Evolutionary conservation across 805 yeast genomes (phyloP).

Genomic region (Kazachstania africana): DNA sequence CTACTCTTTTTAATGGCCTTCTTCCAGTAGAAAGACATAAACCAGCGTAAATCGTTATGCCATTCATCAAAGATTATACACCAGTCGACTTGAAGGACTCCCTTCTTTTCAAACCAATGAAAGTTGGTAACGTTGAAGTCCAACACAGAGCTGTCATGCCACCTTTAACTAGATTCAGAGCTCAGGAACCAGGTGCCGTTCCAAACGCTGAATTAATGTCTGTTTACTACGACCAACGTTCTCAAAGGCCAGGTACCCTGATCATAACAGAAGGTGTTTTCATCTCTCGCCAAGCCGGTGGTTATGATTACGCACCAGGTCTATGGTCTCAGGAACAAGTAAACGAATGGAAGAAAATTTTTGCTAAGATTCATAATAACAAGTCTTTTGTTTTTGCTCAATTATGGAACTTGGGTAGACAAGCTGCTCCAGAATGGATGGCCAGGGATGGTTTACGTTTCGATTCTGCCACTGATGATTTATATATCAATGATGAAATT

Average conservation of each 20-base stretch:
- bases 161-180: conserved; percentile 34
- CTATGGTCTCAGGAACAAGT: conserved; percentile 35
- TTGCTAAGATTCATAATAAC: conserved; percentile 38
- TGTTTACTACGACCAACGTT: conserved; percentile 44
- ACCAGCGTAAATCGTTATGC: too few species aligned
- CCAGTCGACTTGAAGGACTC: conserved; percentile 11
- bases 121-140: conserved; percentile 28
- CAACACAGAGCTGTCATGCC: conserved; percentile 30
- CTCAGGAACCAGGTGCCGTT: conserved; percentile 24
- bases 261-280: conserved; percentile 47
- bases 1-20: too few species aligned
- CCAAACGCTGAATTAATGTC: conserved; percentile 32
- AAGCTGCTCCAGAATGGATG: conserved; percentile 27
- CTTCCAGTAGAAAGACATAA: too few species aligned
- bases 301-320: conserved; percentile 35
- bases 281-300: conserved; percentile 30
- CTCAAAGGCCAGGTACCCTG: conserved; percentile 44
- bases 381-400: conserved; percentile 35
- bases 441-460: conserved; percentile 27
- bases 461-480: conserved; percentile 29
- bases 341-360: conserved; percentile 36
- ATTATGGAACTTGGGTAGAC: conserved; percentile 38
- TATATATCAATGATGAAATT: conserved; percentile 24
- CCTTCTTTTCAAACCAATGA: conserved; percentile 18
- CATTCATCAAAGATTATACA: conserved; percentile 9